Evolutionary conservation across 2,329 filamentous ascomycete species (phyloP), one percentile per base, ranked within the genome.

Genomic region (Bipolaris oryzae): DNA sequence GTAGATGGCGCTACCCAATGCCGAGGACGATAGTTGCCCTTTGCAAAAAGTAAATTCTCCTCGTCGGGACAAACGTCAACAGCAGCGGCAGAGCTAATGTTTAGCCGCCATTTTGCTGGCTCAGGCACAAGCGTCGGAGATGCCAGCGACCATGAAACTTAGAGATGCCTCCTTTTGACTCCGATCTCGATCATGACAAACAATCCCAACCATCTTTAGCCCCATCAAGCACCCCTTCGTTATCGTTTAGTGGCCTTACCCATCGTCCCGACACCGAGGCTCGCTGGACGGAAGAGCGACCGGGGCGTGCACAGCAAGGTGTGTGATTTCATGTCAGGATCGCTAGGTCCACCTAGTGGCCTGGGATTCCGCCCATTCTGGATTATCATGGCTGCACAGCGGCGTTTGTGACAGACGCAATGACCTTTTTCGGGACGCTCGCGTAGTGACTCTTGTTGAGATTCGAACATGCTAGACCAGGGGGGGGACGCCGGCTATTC

Each of bases 401-500:
- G 55, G 43, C 42, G 53, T 53, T 52, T 57, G 44, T 57, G 44
- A 55, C 45, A 44, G 50, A 60, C 25, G 57, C 49, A 57, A 25
- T 50, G 53, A 13, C 53, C 57, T 57, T 45, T 41, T 53, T 57
- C 35, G 45, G 49, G 25, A 47, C 31, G 25, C 38, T 47, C 42
- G 47, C 44, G 44, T 49, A 53, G n/a, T 11, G 21, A 37, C 13
- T 57, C 53, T 57, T 57, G 53, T 53, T 57, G 57, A 50, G 49
- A 49, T 37, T 55, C 52, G 42, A 46, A 43, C 46, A 34, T 58
- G 55, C 52, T 50, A 55, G 47, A 55, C 55, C 48, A 58, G 55
- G 51, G 55, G 49, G 37, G 49, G 37, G 37, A 45, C 48, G 48
- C 53, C 48, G 41, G 53, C 35, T 20, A 46, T 53, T 60, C 57